These are phyloP conservation scores for Acanthamoeba triangularis DNA, from an alignment of 208 protist genomes.

Conservation along the genomic window DNA sequence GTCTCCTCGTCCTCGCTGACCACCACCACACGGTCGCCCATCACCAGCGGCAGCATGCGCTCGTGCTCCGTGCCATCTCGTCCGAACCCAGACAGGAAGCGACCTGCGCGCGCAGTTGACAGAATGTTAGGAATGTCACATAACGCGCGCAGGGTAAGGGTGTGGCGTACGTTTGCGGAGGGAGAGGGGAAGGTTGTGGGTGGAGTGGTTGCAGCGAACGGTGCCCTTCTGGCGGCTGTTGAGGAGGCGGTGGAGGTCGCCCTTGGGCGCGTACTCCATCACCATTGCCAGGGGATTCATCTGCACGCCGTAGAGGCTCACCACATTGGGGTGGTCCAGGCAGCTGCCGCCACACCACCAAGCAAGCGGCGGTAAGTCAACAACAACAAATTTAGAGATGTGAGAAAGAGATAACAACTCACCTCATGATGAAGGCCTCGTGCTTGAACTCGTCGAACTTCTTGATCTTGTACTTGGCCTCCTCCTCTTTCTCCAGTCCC, in stretches of 20 bases:
- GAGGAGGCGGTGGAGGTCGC: constrained; percentile 78
- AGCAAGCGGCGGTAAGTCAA: not conserved
- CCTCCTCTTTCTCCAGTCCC: constrained; percentile 54
- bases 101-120: not conserved
- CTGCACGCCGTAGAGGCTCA: constrained; percentile 80
- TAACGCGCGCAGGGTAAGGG: not conserved
- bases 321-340: constrained; percentile 83
- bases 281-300: constrained; percentile 54
- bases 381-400: not conserved
- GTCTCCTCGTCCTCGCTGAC: constrained; percentile 16
- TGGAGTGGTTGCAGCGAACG: constrained; percentile 20
- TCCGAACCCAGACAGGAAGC: constrained; percentile 10
- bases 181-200: constrained; percentile 21
- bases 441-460: constrained; percentile 82
- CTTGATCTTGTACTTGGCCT: constrained; percentile 60
- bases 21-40: not conserved
- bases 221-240: constrained; percentile 20
- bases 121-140: not conserved
- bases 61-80: not conserved
- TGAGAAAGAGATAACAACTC: not conserved
- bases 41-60: constrained; percentile 14
- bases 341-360: not conserved
- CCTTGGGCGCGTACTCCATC: constrained; percentile 82
- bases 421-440: constrained; percentile 84
- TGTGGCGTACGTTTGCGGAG: constrained; percentile 1